phyloP scores from a whole-genome alignment of 805 yeast species.

The Wickerhamiella allomyrinae region DNA sequence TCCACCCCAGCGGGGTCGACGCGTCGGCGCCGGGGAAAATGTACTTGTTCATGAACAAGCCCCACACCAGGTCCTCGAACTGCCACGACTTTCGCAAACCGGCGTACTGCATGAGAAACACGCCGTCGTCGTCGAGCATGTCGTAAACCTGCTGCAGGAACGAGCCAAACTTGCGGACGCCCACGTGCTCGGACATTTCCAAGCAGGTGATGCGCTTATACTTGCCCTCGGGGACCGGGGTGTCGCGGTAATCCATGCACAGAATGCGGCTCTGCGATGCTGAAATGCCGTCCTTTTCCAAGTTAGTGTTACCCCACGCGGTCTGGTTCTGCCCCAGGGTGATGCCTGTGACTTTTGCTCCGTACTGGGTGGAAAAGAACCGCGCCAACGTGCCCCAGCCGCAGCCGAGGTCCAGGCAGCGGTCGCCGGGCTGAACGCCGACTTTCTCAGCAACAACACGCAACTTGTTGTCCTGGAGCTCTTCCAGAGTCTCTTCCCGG shows the following conservation, averaged over 20 bases:
- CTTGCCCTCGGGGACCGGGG: conserved; percentile 55
- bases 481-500: conserved; percentile 52
- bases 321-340: conserved; percentile 87
- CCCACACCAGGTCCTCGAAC: conserved; percentile 89
- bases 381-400: conserved; percentile 94
- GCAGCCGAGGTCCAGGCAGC: conserved; percentile 74
- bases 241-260: conserved; percentile 81
- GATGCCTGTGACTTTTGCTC: conserved; percentile 78
- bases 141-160: conserved; percentile 72
- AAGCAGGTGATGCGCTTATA: conserved; percentile 81
- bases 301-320: conserved; percentile 65
- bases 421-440: conserved; percentile 56
- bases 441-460: conserved; percentile 80
- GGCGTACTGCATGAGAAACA: conserved; percentile 76
- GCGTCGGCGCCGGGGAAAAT: conserved; percentile 97
- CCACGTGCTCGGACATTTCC: conserved; percentile 96
- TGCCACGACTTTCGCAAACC: conserved; percentile 89
- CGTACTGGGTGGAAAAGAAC: conserved; percentile 66
- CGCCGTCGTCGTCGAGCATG: conserved; percentile 83
- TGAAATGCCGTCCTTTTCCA: conserved; percentile 53
- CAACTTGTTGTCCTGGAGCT: conserved; percentile 78
- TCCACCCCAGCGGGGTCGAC: conserved; percentile 81
- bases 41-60: conserved; percentile 89
- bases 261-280: conserved; percentile 58
- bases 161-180: conserved; percentile 64